Base-by-base conservation (phyloP, 139 green algal species). In the Yamagishiella unicocca region DNA sequence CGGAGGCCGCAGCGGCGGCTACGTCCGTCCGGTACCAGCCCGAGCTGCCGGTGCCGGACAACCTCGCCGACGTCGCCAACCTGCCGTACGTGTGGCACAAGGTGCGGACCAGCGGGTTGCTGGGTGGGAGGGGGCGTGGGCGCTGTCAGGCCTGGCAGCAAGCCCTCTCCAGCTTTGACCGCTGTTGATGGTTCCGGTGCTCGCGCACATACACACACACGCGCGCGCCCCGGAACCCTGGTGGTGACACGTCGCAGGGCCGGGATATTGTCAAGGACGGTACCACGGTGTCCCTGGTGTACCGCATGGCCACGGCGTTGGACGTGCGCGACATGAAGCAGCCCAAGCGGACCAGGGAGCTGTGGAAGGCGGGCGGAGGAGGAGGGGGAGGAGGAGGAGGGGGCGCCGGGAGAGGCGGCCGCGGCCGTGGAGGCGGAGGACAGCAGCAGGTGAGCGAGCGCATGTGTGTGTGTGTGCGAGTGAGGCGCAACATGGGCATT, bases 71-170 rank as follows among this genome's bases (percentile, higher is more conserved):
- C 79, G 22, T 92, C 1, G 76, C 72, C 40, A 92, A 93, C 82
- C 82, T 94, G 66, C 78, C 89, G 1, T 94, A 91, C 61, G 64
- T 97, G 54, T 98, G 95, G 95, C 92, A 96, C 91, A 95, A 96
- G 88, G 80, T 86, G 10, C 10, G 77, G 2, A 25, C 12, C 50
- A 17, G 50, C 50, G 50, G 50, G 17, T n/a, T n/a, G n/a, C n/a
- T n/a, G n/a, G n/a, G n/a, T n/a, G n/a, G n/a, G n/a, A n/a, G n/a
- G n/a, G n/a, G n/a, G n/a, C n/a, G n/a, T n/a, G n/a, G n/a, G n/a
- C n/a, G n/a, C n/a, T n/a, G n/a, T n/a, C n/a, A n/a, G n/a, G n/a
- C n/a, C n/a, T n/a, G n/a, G n/a, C n/a, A n/a, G n/a, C n/a, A n/a
- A n/a, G n/a, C n/a, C n/a, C n/a, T n/a, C n/a, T n/a, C n/a, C n/a